Conservation (phyloP, 1,139 yeast species). For the Saccharomyces hybrid region DNA sequence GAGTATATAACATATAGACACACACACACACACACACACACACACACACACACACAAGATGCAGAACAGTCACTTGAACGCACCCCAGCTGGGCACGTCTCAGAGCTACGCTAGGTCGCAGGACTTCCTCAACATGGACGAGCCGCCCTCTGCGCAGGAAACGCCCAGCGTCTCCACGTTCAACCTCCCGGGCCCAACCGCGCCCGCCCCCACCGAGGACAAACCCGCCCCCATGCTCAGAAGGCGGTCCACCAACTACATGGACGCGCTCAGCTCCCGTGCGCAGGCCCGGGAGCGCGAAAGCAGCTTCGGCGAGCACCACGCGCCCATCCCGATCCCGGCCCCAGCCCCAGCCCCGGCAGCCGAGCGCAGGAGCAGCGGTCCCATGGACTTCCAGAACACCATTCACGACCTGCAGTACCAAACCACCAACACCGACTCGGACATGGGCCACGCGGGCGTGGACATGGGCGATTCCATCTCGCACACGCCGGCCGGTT, state of each 20-base stretch:
- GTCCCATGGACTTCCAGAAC: slow-evolving; percentile 14
- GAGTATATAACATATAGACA: background rate
- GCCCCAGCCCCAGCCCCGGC: background rate
- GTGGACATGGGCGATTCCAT: slow-evolving; percentile 15
- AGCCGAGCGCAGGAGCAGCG: slow-evolving; percentile 2
- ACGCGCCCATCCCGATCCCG: no score
- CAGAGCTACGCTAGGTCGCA: slow-evolving; percentile 10
- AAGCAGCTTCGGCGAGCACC: background rate
- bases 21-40: background rate
- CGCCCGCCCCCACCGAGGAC: background rate
- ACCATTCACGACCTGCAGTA: slow-evolving; percentile 16
- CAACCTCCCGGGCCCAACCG: slow-evolving; percentile 6
- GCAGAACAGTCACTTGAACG: background rate
- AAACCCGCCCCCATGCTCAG: slow-evolving; percentile 8
- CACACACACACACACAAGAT: background rate
- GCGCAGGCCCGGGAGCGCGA: background rate
- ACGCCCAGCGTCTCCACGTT: slow-evolving; percentile 15
- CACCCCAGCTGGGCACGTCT: background rate
- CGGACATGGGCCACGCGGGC: slow-evolving; percentile 1
- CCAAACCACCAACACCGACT: slow-evolving; percentile 2
- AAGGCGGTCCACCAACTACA: slow-evolving; percentile 21
- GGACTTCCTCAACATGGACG: slow-evolving; percentile 24
- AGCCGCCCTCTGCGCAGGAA: slow-evolving; percentile 25
- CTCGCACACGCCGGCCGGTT: background rate
- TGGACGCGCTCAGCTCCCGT: slow-evolving; percentile 16